Evolutionary conservation across 2,329 filamentous ascomycete species (phyloP).

Genomic region (Rhynchosporium agropyri): DNA sequence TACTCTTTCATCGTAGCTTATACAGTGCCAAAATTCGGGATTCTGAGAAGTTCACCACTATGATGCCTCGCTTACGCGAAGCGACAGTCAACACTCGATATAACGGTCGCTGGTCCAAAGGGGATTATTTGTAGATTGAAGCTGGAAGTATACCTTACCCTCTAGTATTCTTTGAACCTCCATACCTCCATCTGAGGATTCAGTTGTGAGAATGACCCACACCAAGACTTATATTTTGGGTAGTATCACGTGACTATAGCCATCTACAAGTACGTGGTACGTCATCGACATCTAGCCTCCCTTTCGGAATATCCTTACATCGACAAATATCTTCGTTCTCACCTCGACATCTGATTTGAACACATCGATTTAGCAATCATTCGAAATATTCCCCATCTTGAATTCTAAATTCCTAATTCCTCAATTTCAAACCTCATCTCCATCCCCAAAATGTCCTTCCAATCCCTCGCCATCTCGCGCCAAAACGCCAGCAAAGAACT

Average conservation of each 20-base stretch:
- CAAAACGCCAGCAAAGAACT: conserved; percentile 23
- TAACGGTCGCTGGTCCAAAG: no score
- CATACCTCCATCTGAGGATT: not conserved
- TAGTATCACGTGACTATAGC: not conserved
- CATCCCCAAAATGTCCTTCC: conserved; percentile 20
- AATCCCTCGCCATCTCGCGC: conserved; percentile 27
- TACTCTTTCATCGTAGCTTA: no score
- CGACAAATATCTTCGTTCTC: not conserved
- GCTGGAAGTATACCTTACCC: no score
- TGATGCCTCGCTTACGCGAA: no score
- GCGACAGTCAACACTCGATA: no score
- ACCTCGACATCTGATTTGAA: not conserved
- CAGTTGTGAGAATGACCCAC: not conserved
- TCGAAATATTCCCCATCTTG: not conserved
- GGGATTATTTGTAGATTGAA: no score
- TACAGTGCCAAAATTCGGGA: no score
- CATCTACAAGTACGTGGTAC: not conserved
- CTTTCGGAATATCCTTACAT: no score
- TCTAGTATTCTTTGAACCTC: not conserved
- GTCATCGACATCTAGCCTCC: conserved; percentile 11
- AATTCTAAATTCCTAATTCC: not conserved
- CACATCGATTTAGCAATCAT: not conserved
- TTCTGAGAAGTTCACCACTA: no score
- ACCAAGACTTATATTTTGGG: not conserved
- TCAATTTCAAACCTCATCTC: not conserved